Percentiles rank a stretch among this genome's conserved stretches.
phyloP scores from a whole-genome alignment of 257 asterid genomes.

The Leptodermis oblonga region DNA sequence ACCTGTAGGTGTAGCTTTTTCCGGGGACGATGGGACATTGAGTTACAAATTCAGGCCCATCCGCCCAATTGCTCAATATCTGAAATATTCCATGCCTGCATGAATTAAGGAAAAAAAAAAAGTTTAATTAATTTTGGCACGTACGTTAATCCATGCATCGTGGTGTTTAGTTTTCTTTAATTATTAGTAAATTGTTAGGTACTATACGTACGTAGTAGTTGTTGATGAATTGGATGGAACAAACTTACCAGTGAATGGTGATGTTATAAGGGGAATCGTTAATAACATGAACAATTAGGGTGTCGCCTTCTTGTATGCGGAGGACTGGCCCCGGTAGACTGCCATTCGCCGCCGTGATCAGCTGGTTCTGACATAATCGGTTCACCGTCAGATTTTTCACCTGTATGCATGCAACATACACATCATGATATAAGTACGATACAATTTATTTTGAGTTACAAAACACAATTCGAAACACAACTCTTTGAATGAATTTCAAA shows the following conservation, averaged over 20 bases:
- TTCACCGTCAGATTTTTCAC: slow-evolving; percentile 49
- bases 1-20: slow-evolving; percentile 50
- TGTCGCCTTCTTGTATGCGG: slow-evolving; percentile 57
- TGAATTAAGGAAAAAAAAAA: too few species aligned
- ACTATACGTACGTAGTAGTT: not conserved
- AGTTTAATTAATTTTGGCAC: too few species aligned
- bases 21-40: slow-evolving; percentile 74
- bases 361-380: slow-evolving; percentile 46
- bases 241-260: slow-evolving; percentile 60
- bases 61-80: slow-evolving; percentile 63
- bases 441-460: too few species aligned
- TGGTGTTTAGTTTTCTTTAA: too few species aligned
- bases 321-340: slow-evolving; percentile 63
- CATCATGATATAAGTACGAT: too few species aligned
- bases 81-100: slow-evolving; percentile 76
- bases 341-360: slow-evolving; percentile 63
- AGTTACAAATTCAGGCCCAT: slow-evolving; percentile 58
- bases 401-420: slow-evolving; percentile 30
- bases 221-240: not conserved
- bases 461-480: too few species aligned
- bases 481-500: too few species aligned
- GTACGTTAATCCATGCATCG: too few species aligned
- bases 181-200: too few species aligned
- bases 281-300: slow-evolving; percentile 48
- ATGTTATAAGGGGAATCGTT: slow-evolving; percentile 58